Base-by-base conservation (phyloP, 2,329 filamentous ascomycete species). In the Thermoascus crustaceus region DNA sequence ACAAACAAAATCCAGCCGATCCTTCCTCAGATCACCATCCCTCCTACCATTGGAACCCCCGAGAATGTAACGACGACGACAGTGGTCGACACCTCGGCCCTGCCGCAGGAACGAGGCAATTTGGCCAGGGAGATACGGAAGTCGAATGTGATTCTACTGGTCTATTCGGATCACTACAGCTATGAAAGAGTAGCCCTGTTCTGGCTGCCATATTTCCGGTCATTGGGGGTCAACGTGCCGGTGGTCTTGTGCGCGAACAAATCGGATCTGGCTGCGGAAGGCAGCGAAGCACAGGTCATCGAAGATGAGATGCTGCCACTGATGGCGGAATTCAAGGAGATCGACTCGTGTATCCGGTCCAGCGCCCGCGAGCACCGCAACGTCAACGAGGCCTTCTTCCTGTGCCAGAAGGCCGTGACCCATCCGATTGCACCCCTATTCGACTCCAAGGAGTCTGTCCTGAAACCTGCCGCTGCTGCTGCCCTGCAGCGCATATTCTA, bases 161-260 rank as follows among this genome's bases (percentile, higher is more conserved):
- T 98, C 36, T 98, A 98, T 62, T 88, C 88, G 47, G 91, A 98
- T 60, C 89, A 96, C 64, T 98, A 98, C 69, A 96, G 88, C 72
- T 98, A 96, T 67, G 91, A 98, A 59, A 75, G 91, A 23, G 88
- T 98, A 3, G 91, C 89, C 3, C 71, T 98, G 30, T 98, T 96
- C 63, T 98, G 91, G 91, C 83, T 98, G 76, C 91, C 91, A 7
- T 93, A 95, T 63, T 96, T 98, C 56, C 83, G 91, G 42, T 94
- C 88, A 3, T 75, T 98, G 24, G 91, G 91, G n/a, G 91, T 98
- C 56, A 98, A 98, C 57, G 87, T 98, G 14, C 91, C 91, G 0
- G 91, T 98, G 7, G 88, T 98, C 29, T 69, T 98, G 38, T 96
- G 91, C 54, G 87, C 91, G 54, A 96, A 96, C 69, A 98, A 98